Conservation (phyloP, 768 basidiomycete species). For the Macrolepiota dolichaula region DNA sequence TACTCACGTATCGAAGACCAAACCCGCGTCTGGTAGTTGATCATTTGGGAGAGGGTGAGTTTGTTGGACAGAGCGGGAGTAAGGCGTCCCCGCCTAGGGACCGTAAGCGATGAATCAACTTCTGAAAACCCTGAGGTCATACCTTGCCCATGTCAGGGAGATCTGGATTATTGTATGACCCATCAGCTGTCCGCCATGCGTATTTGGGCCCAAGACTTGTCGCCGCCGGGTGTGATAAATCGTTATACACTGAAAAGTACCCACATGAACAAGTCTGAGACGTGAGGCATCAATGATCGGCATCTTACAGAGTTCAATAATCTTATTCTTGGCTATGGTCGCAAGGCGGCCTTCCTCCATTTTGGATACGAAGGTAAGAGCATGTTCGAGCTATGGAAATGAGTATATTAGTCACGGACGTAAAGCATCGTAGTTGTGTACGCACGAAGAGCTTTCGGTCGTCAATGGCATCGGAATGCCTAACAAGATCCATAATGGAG, state of each 20-base stretch:
- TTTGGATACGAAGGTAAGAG: constrained; percentile 58
- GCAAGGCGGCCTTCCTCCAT: constrained; percentile 46
- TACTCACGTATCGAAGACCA: constrained; percentile 72
- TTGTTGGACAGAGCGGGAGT: constrained; percentile 82
- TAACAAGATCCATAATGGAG: constrained; percentile 56
- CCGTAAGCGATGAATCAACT: neutral
- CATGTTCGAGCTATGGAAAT: constrained; percentile 60
- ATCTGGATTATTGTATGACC: constrained; percentile 70
- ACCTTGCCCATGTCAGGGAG: constrained; percentile 70
- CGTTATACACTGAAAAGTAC: constrained; percentile 62
- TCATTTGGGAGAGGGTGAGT: constrained; percentile 58
- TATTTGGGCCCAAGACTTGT: constrained; percentile 63
- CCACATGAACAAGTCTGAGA: neutral
- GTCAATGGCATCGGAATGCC: constrained; percentile 61
- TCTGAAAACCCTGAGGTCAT: neutral
- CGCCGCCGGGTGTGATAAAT: constrained; percentile 75
- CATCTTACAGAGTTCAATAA: constrained; percentile 54
- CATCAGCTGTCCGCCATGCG: constrained; percentile 73
- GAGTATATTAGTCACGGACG: neutral
- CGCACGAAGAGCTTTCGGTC: constrained; percentile 79
- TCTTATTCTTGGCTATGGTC: constrained; percentile 38
- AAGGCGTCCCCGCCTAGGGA: constrained; percentile 61
- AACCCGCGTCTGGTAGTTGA: constrained; percentile 73
- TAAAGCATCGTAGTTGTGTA: neutral
- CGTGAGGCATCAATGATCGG: neutral